These are phyloP conservation scores for Talaromyces funiculosus DNA, from an alignment of 2,329 filamentous ascomycete species.

Conservation along the genomic window DNA sequence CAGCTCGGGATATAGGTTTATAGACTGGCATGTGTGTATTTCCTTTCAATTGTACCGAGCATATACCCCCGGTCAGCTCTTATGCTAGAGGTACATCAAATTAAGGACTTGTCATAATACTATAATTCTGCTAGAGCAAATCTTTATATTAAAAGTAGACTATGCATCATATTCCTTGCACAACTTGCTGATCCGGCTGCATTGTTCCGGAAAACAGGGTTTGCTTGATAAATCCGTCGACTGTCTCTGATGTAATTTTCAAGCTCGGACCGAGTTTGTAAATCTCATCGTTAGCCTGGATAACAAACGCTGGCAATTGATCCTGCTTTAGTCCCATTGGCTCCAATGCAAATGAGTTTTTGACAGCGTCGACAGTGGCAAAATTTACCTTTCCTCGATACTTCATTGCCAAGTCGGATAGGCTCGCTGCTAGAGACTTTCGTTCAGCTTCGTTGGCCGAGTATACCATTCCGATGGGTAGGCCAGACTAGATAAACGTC, in stretches of 20 bases:
- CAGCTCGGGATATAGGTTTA: not conserved
- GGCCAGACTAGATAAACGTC: not conserved
- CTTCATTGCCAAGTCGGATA: not conserved
- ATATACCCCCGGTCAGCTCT: no score
- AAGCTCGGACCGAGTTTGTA: not conserved
- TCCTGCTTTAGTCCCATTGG: constrained; percentile 2
- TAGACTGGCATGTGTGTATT: not conserved
- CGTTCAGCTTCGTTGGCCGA: constrained; percentile 4
- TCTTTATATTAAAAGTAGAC: not conserved
- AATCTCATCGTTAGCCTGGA: constrained; percentile 4
- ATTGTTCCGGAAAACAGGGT: not conserved
- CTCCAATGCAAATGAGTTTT: constrained; percentile 1
- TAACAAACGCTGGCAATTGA: constrained; percentile 1
- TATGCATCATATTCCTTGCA: not conserved
- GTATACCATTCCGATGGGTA: constrained; percentile 8
- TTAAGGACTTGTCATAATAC: no score
- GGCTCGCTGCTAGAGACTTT: not conserved
- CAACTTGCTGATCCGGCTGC: not conserved
- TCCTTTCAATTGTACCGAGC: not conserved
- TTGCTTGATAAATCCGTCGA: constrained; percentile 3
- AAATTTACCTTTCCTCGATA: constrained; percentile 9
- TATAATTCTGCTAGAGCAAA: no score
- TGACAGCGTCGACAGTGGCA: constrained; percentile 9
- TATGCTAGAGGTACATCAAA: not conserved
- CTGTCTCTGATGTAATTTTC: not conserved